phyloP scores from a whole-genome alignment of 345 rosid species.

The Lagerstroemia speciosa region DNA sequence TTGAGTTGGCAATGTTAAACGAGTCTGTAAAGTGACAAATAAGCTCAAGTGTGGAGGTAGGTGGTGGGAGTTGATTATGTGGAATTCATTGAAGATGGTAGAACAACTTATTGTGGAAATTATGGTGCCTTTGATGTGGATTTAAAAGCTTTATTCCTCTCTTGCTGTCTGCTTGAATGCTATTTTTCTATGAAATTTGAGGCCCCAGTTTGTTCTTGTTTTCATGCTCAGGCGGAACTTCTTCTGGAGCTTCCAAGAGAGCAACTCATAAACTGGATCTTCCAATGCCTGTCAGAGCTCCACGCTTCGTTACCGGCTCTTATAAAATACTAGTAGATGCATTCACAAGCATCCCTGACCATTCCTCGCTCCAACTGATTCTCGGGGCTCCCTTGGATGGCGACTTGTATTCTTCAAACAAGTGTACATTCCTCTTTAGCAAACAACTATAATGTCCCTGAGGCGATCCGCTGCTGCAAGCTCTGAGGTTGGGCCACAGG shows the following conservation, averaged over 20 bases:
- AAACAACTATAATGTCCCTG: neutral
- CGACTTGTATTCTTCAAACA: neutral
- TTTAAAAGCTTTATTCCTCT: too few species aligned
- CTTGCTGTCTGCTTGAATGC: neutral
- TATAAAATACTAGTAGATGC: conserved; percentile 46
- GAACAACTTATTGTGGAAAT: neutral
- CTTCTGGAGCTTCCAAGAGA: conserved; percentile 86
- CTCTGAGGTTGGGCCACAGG: neutral
- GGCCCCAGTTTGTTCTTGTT: neutral
- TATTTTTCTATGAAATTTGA: neutral
- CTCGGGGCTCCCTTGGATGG: neutral
- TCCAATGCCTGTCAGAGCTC: conserved; percentile 84
- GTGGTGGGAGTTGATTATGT: too few species aligned
- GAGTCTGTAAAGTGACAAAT: neutral
- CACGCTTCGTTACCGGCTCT: conserved; percentile 76
- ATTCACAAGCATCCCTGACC: neutral
- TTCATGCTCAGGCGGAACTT: conserved; percentile 68
- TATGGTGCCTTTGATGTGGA: too few species aligned
- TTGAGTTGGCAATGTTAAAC: too few species aligned
- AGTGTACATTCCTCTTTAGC: neutral
- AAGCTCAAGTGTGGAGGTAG: neutral
- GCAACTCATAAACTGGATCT: conserved; percentile 83
- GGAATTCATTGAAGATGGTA: neutral
- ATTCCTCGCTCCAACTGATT: conserved; percentile 3
- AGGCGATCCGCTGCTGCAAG: neutral